These are phyloP conservation scores for Tolypocladium capitatum DNA, from an alignment of 2,329 filamentous ascomycete species.

Conservation along the genomic window DNA sequence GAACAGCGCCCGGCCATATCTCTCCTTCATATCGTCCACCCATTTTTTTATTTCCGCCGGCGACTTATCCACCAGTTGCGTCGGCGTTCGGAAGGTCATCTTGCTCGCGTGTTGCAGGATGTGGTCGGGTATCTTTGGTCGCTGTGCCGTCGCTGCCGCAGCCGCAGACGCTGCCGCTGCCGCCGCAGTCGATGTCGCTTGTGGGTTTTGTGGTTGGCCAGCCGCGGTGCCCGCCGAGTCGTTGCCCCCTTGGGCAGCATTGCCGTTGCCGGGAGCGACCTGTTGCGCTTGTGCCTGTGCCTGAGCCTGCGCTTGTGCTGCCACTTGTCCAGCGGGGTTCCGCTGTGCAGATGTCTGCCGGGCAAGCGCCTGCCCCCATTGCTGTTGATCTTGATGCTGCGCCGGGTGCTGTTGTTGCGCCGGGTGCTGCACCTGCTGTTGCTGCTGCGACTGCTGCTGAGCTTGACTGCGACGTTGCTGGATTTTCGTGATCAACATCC, in stretches of 20 bases:
- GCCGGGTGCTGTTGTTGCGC: slow-evolving; percentile 3
- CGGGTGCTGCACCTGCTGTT: slow-evolving; percentile 3
- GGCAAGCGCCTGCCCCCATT: background rate
- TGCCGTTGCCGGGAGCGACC: background rate
- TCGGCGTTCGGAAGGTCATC: slow-evolving; percentile 32
- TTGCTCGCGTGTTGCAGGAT: slow-evolving; percentile 34
- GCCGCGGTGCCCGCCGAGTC: slow-evolving; percentile 3
- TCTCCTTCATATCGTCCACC: slow-evolving; percentile 32
- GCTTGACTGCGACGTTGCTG: slow-evolving; percentile 24
- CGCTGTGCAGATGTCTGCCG: slow-evolving; percentile 1
- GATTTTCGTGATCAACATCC: slow-evolving; percentile 41
- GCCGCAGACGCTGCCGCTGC: slow-evolving; percentile 6
- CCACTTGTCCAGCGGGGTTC: slow-evolving; percentile 5
- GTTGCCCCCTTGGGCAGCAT: background rate
- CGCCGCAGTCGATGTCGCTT: background rate
- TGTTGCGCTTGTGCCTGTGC: slow-evolving; percentile 4
- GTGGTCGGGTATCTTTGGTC: slow-evolving; percentile 25
- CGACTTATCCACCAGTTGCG: slow-evolving; percentile 26
- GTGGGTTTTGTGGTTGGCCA: slow-evolving; percentile 9
- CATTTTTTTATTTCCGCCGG: slow-evolving; percentile 33
- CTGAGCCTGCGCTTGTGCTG: slow-evolving; percentile 8
- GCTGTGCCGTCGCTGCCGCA: slow-evolving; percentile 11
- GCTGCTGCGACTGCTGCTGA: slow-evolving; percentile 17
- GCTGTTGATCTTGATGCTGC: slow-evolving; percentile 1
- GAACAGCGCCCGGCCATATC: slow-evolving; percentile 33